Percentiles rank a stretch among this genome's conserved stretches.
Evolutionary conservation across 202 grass and related monocot species (phyloP).

Genomic region (Dendrocalamus latiflorus): DNA sequence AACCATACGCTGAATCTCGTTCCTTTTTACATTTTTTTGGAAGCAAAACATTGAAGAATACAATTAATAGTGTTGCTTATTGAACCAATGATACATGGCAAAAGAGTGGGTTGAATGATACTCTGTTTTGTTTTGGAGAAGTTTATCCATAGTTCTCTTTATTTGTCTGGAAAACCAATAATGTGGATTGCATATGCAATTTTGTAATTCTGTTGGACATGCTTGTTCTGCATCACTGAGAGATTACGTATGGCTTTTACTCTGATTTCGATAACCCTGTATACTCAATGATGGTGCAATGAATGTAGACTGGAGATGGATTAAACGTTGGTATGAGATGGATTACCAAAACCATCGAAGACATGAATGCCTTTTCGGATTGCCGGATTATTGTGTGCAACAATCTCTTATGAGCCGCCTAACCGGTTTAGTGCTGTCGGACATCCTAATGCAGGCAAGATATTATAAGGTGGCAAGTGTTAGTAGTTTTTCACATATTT

Average conservation of each 20-base stretch:
- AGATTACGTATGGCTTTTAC: neutral
- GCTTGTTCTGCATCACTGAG: neutral
- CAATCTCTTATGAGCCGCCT: too few species aligned
- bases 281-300: neutral
- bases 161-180: neutral
- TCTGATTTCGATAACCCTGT: neutral
- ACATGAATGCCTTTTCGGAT: too few species aligned
- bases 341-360: too few species aligned
- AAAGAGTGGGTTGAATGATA: neutral
- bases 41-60: neutral
- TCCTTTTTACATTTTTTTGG: neutral
- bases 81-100: neutral
- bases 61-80: neutral
- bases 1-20: neutral
- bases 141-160: neutral
- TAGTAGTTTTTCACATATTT: too few species aligned
- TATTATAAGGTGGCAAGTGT: too few species aligned
- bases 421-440: too few species aligned
- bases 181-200: neutral
- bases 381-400: too few species aligned
- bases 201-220: too few species aligned
- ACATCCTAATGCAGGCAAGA: too few species aligned
- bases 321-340: neutral
- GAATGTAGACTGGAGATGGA: too few species aligned
- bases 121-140: neutral